Percentiles rank a stretch among this genome's conserved stretches.
Evolutionary conservation across 1,284 basidiomycete species (phyloP).

Genomic region (Lentinus polychrous): DNA sequence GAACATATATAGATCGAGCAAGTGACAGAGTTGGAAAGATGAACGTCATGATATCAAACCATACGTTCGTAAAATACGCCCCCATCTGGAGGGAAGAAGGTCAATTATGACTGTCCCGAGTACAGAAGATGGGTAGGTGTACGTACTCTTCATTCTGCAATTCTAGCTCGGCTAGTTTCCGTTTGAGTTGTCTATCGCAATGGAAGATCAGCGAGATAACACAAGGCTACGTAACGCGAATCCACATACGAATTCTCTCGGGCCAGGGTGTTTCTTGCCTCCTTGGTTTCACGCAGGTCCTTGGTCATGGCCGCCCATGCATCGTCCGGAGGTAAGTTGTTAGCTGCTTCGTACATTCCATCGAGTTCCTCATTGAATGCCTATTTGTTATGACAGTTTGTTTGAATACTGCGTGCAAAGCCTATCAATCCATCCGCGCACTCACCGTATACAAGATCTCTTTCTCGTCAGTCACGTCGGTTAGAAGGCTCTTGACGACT

Average conservation of each 20-base stretch:
- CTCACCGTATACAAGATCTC: constrained; percentile 86
- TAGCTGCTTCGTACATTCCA: constrained; percentile 77
- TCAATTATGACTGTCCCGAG: constrained; percentile 7
- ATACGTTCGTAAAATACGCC: constrained; percentile 10
- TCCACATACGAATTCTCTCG: constrained; percentile 71
- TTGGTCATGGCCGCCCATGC: constrained; percentile 69
- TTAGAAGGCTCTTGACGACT: constrained; percentile 66
- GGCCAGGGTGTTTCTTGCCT: constrained; percentile 60
- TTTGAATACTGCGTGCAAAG: not conserved
- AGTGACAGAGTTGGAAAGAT: not conserved
- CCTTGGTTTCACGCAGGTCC: constrained; percentile 70
- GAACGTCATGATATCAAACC: constrained; percentile 5
- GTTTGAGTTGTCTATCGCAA: constrained; percentile 53
- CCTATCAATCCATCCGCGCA: constrained; percentile 2
- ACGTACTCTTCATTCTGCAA: constrained; percentile 75
- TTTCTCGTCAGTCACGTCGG: constrained; percentile 77
- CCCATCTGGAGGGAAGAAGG: constrained; percentile 5
- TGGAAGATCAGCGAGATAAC: not conserved
- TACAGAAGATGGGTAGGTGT: not conserved
- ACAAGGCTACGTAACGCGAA: not conserved
- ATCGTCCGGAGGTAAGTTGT: constrained; percentile 64
- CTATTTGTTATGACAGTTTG: constrained; percentile 38
- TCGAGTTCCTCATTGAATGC: constrained; percentile 91
- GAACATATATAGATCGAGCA: not conserved
- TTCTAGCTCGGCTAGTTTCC: constrained; percentile 65